phyloP scores from a whole-genome alignment of 345 rosid species.

The Brassica rapa region DNA sequence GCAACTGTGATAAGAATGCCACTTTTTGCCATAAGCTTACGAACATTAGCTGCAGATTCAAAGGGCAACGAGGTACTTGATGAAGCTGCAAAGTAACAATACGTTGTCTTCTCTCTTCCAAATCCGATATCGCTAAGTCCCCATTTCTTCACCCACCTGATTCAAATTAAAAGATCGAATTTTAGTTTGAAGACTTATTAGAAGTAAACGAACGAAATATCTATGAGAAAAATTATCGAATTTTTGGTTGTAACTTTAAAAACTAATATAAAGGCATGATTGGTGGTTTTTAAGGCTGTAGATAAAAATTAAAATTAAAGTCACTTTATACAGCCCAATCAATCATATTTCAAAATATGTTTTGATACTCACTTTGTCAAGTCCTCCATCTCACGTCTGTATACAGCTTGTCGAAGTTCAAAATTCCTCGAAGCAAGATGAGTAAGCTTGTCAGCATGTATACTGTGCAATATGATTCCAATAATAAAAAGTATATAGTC shows the following conservation, averaged over 20 bases:
- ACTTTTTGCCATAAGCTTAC: constrained; percentile 47
- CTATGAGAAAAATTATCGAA: background rate
- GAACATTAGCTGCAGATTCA: constrained; percentile 25
- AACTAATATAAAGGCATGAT: no score
- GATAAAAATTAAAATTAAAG: no score
- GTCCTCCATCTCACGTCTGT: constrained; percentile 51
- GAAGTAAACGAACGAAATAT: background rate
- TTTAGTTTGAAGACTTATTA: background rate
- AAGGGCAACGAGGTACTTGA: constrained; percentile 40
- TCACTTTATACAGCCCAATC: no score
- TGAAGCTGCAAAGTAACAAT: constrained; percentile 57
- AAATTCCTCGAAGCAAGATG: constrained; percentile 49
- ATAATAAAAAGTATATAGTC: background rate
- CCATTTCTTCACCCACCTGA: constrained; percentile 52
- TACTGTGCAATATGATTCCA: constrained; percentile 42
- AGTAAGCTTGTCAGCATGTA: constrained; percentile 34
- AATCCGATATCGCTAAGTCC: constrained; percentile 61
- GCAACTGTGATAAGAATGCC: constrained; percentile 57
- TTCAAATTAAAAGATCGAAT: background rate
- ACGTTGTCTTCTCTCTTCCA: constrained; percentile 60
- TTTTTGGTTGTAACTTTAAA: background rate
- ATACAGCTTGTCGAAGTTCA: constrained; percentile 49
- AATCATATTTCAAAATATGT: background rate
- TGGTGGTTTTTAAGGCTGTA: no score
- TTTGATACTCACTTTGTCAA: constrained; percentile 43